Conservation (phyloP, 73 alveolate species). For the Stentor roeselii region DNA sequence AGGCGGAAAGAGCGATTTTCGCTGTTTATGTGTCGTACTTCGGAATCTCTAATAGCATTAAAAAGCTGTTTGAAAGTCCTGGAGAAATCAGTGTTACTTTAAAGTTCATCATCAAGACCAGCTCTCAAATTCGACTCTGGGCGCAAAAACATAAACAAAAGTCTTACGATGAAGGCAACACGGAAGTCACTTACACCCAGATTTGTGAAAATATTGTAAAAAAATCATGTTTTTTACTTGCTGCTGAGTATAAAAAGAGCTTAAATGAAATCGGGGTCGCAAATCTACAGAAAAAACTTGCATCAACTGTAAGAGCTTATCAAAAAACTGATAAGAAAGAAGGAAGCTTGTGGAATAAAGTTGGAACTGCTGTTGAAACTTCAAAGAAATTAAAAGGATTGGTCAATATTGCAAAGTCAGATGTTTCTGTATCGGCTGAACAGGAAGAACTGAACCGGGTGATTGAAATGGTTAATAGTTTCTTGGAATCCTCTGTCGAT, state of each 20-base stretch:
- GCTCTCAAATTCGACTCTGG: background rate
- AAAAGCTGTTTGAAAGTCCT: background rate
- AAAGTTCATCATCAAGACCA: background rate
- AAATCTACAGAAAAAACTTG: background rate
- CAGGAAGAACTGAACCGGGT: background rate
- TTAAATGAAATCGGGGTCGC: conserved; percentile 7
- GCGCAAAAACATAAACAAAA: conserved; percentile 11
- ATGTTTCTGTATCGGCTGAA: background rate
- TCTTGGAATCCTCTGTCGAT: background rate
- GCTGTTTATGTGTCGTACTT: conserved; percentile 13
- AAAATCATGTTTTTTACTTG: conserved; percentile 7
- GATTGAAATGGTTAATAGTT: background rate
- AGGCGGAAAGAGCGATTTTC: conserved; percentile 20
- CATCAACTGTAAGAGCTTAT: background rate
- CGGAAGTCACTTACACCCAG: background rate
- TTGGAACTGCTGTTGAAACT: background rate
- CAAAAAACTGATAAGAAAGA: conserved; percentile 4
- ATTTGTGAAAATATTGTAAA: background rate
- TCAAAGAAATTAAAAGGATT: background rate
- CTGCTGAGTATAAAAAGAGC: background rate
- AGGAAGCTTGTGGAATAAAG: background rate
- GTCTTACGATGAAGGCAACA: background rate
- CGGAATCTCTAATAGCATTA: background rate
- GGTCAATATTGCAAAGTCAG: background rate
- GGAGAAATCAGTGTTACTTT: background rate